Conservation (phyloP, 116 monocot genomes). For the Trichopus zeylanicus region DNA sequence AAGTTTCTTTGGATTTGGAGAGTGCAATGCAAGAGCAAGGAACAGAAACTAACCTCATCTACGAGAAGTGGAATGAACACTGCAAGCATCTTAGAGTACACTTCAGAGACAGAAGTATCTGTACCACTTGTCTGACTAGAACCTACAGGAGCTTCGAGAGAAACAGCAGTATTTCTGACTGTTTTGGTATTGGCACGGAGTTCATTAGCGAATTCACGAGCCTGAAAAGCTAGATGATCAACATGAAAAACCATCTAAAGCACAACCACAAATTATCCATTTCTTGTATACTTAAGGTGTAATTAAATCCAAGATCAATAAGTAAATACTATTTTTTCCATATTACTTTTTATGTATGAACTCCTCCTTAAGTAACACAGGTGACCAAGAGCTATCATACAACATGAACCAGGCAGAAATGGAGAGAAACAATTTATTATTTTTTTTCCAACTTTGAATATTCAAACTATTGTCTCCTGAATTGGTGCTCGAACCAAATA, state of each 20-base stretch:
- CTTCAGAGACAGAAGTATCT: slow-evolving; percentile 95
- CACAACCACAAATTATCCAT: background rate
- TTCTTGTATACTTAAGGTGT: background rate
- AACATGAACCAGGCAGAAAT: too few relatives aligned
- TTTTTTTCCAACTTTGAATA: too few relatives aligned
- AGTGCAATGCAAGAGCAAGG: background rate
- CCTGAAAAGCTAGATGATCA: slow-evolving; percentile 38
- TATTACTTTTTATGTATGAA: too few relatives aligned
- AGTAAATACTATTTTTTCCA: too few relatives aligned
- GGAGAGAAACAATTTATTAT: too few relatives aligned
- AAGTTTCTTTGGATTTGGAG: too few relatives aligned
- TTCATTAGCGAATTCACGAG: slow-evolving; percentile 99
- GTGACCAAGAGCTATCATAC: too few relatives aligned
- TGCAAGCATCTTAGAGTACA: slow-evolving; percentile 98
- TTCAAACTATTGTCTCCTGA: too few relatives aligned
- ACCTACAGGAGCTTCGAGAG: slow-evolving; percentile 70
- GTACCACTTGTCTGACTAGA: slow-evolving; percentile 48
- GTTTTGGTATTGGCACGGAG: slow-evolving; percentile 93
- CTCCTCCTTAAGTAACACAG: too few relatives aligned
- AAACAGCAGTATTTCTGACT: slow-evolving; percentile 71
- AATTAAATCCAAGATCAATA: too few relatives aligned
- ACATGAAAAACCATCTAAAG: background rate
- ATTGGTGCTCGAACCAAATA: too few relatives aligned
- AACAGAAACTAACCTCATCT: slow-evolving; percentile 66
- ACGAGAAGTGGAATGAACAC: slow-evolving; percentile 99